Conservation (phyloP, 495 filamentous ascomycete species). For the Xylaria acuta region DNA sequence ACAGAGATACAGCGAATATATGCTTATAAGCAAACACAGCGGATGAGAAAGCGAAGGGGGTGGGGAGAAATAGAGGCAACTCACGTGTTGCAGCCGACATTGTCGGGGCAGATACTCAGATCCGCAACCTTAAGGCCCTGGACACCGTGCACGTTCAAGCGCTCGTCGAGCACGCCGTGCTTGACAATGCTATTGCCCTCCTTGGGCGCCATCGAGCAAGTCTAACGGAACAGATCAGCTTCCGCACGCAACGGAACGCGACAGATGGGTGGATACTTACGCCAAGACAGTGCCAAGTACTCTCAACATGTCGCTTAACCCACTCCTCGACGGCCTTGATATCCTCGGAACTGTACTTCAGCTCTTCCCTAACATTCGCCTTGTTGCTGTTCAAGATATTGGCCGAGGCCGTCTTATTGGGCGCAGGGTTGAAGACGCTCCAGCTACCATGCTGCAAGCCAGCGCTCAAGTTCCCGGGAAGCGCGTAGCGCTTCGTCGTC, state of each 20-base stretch:
- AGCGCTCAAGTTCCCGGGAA: conserved; percentile 73
- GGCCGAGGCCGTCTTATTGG: conserved; percentile 53
- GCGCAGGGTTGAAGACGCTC: conserved; percentile 47
- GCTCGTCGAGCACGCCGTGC: conserved; percentile 80
- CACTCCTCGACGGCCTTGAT: conserved; percentile 76
- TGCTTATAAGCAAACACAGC: not conserved
- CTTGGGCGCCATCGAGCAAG: conserved; percentile 81
- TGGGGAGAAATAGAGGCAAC: conserved; percentile 33
- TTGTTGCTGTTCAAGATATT: conserved; percentile 58
- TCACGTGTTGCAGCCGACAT: conserved; percentile 81
- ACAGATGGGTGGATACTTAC: conserved; percentile 42
- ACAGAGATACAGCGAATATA: not conserved
- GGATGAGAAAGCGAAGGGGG: not conserved
- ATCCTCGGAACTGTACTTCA: conserved; percentile 72
- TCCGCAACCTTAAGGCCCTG: conserved; percentile 83
- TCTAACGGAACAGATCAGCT: conserved; percentile 49
- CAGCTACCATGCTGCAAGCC: conserved; percentile 66
- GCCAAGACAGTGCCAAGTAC: conserved; percentile 74
- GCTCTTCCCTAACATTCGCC: conserved; percentile 62
- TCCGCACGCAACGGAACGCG: not conserved
- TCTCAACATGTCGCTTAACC: conserved; percentile 78
- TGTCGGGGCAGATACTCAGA: conserved; percentile 80
- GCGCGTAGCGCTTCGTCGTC: conserved; percentile 76
- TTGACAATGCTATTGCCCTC: conserved; percentile 82
- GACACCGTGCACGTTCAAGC: conserved; percentile 81